Percentiles rank a stretch among this genome's conserved stretches.
Conservation (phyloP, 2,329 filamentous ascomycete genomes). For the Aureobasidium uvarum region DNA sequence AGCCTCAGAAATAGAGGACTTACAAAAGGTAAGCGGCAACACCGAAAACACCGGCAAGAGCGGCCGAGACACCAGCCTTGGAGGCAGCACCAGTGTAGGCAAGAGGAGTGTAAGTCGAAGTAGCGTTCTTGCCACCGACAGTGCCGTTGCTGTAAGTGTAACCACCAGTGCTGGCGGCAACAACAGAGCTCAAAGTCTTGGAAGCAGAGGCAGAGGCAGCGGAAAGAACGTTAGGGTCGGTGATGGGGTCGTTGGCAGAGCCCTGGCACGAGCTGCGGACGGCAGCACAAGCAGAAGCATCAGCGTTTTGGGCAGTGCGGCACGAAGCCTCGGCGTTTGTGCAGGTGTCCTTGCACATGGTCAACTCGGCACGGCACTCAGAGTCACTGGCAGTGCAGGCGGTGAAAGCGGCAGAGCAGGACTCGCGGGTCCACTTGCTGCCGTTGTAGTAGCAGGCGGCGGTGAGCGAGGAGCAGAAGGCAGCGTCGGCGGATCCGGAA, state of each 20-base stretch:
- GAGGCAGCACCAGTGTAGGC: slow-evolving; percentile 24
- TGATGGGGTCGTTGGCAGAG: slow-evolving; percentile 5
- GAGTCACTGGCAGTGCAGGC: slow-evolving; percentile 5
- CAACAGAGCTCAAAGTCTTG: background rate
- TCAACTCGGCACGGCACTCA: background rate
- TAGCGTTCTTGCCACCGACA: slow-evolving; percentile 12
- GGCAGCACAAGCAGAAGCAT: background rate
- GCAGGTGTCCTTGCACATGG: slow-evolving; percentile 15
- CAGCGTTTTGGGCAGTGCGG: background rate
- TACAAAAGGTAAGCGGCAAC: slow-evolving; percentile 23
- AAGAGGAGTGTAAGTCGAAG: slow-evolving; percentile 10
- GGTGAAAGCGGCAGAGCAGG: background rate
- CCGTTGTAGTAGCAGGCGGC: slow-evolving; percentile 12
- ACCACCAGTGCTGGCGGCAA: slow-evolving; percentile 4
- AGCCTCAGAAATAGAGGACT: background rate
- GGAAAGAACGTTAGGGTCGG: background rate
- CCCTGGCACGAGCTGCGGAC: background rate
- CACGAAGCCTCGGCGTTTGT: background rate
- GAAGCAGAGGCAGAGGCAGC: background rate
- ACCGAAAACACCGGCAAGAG: slow-evolving; percentile 18
- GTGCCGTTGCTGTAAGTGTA: slow-evolving; percentile 12
- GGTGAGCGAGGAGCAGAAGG: background rate
- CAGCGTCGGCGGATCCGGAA: background rate
- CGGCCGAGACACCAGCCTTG: slow-evolving; percentile 21
- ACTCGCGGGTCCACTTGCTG: background rate